Evolutionary conservation across 345 rosid genomes (phyloP), one percentile per base, ranked within the genome.

Genomic region (Gossypium herbaceum): DNA sequence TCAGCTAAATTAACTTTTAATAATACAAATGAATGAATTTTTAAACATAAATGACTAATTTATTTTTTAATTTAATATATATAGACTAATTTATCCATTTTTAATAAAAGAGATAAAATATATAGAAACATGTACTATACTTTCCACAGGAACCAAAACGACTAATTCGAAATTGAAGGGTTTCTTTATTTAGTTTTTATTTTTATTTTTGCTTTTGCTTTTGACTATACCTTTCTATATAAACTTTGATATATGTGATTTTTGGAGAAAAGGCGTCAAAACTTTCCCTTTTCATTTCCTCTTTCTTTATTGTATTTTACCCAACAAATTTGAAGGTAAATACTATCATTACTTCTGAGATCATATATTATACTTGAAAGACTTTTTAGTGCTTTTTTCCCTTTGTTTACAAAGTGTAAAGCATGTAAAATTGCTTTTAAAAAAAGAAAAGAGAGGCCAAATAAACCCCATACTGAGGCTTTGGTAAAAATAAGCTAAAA

Each of bases 361-460:
- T 59, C 47, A 72, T 41, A 54, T 48, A n/a, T 56, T 22, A 59
- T 12, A 59, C 2, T 73, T 13, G 16, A 71, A n/a, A 72, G 48
- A 17, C 63, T 63, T 62, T 55, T 48, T 45, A 34, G 15, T 54
- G 2, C 12, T 74, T 71, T 41, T 61, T 20, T n/a, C 10, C 15
- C 51, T 65, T 80, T 58, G 50, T 67, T 73, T 44, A 62, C 16
- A 79, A 81, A 69, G 72, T 75, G 76, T 65, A 79, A 75, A 80
- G 79, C 63, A 69, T 57, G 82, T 76, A 82, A 84, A 34, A 84
- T 71, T 29, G 75, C 19, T 57, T 2, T 11, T 39, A 45, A 19
- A 57, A 76, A 78, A 74, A 73, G 7, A 3, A 76, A 45, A 73
- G 41, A 39, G 58, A 20, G 5, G 48, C 7, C 4, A 71, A 20